Conservation (phyloP, 2,329 filamentous ascomycete genomes). For the Diaporthe caulivora region DNA sequence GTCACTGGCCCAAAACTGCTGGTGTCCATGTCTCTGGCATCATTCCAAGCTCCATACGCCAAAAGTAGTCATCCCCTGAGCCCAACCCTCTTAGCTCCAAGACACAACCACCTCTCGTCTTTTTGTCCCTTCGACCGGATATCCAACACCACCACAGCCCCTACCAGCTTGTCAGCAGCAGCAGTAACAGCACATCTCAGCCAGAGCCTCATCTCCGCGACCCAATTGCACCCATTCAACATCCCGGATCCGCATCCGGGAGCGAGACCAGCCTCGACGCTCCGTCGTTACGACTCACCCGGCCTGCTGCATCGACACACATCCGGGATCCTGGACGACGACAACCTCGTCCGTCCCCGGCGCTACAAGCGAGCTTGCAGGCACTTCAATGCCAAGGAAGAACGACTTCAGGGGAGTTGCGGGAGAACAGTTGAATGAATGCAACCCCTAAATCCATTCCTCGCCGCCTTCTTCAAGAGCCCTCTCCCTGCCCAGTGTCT, state of each 20-base stretch:
- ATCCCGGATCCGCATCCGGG: background rate
- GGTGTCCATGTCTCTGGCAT: slow-evolving; percentile 24
- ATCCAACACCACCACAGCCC: slow-evolving; percentile 7
- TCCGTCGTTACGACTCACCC: background rate
- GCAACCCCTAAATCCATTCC: slow-evolving; percentile 99
- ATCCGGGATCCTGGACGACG: background rate
- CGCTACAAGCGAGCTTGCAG: slow-evolving; percentile 13
- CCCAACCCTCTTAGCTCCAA: slow-evolving; percentile 24
- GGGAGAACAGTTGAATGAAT: slow-evolving; percentile 67
- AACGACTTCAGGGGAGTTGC: slow-evolving; percentile 38
- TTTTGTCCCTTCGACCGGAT: background rate
- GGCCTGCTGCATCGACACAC: background rate
- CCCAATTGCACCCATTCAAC: background rate
- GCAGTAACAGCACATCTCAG: background rate
- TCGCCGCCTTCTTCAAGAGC: slow-evolving; percentile 99
- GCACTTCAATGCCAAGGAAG: slow-evolving; percentile 36
- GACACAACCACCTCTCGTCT: background rate
- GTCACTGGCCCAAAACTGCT: slow-evolving; percentile 21
- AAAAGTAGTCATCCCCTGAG: slow-evolving; percentile 26
- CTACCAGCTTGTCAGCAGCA: background rate
- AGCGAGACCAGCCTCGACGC: background rate
- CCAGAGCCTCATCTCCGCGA: background rate
- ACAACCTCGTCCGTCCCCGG: slow-evolving; percentile 22
- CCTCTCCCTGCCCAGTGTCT: slow-evolving; percentile 91
- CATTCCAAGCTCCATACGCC: slow-evolving; percentile 11